Percentiles rank a stretch among this genome's conserved stretches.
Conservation (phyloP, 495 filamentous ascomycete genomes). For the Thermothielavioides terrestris region DNA sequence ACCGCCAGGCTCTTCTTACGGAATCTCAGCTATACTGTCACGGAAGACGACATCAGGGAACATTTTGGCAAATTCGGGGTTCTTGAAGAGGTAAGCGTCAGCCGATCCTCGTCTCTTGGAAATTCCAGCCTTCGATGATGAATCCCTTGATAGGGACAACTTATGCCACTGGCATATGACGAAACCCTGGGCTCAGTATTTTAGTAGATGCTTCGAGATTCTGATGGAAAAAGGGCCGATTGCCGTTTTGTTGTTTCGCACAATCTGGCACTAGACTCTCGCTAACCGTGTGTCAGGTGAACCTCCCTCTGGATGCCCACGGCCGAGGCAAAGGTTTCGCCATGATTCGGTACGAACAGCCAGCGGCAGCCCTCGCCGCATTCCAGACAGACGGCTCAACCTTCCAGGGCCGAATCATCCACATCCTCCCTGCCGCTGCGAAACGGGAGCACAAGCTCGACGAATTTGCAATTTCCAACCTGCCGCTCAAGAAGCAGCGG, state of each 20-base stretch:
- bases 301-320: slow-evolving; percentile 62
- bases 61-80: slow-evolving; percentile 62
- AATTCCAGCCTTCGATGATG: slow-evolving; percentile 58
- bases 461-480: slow-evolving; percentile 75
- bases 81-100: slow-evolving; percentile 72
- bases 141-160: slow-evolving; percentile 99
- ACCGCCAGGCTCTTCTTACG: slow-evolving; percentile 75
- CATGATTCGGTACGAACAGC: slow-evolving; percentile 66
- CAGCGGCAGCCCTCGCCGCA: slow-evolving; percentile 65
- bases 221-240: slow-evolving; percentile 33
- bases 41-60: slow-evolving; percentile 64
- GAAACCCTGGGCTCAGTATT: slow-evolving; percentile 52
- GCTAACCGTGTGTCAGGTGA: slow-evolving; percentile 52
- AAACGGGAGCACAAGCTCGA: slow-evolving; percentile 77
- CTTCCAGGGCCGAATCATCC: slow-evolving; percentile 85
- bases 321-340: slow-evolving; percentile 78
- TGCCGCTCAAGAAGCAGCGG: slow-evolving; percentile 90
- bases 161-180: slow-evolving; percentile 63
- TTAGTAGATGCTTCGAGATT: slow-evolving; percentile 55
- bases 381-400: slow-evolving; percentile 70
- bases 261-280: slow-evolving; percentile 9
- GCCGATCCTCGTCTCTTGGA: slow-evolving; percentile 10
- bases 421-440: slow-evolving; percentile 71
- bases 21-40: slow-evolving; percentile 76
- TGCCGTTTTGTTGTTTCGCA: slow-evolving; percentile 16